Percentiles rank a stretch among this genome's conserved stretches.
Conservation (phyloP, 805 yeast genomes). For the Lachancea meyersii region DNA sequence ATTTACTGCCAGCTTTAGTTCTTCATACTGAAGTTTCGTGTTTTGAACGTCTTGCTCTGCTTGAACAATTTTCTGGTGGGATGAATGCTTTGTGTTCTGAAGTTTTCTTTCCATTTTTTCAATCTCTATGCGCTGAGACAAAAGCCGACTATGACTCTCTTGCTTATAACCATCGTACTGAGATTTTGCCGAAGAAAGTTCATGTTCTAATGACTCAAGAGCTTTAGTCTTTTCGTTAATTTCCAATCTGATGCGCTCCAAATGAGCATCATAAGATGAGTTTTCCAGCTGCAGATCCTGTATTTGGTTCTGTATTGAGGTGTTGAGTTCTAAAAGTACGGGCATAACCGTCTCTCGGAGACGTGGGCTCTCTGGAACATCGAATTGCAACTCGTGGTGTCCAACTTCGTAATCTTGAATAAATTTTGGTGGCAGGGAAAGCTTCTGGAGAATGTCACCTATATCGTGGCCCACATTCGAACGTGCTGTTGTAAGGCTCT, state of each 20-base stretch:
- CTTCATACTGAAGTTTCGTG: slow-evolving; percentile 47
- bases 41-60: slow-evolving; percentile 46
- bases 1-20: slow-evolving; percentile 41
- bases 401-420: slow-evolving; percentile 13
- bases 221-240: slow-evolving; percentile 52
- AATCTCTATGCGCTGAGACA: slow-evolving; percentile 49
- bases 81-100: slow-evolving; percentile 40
- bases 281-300: slow-evolving; percentile 18
- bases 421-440: slow-evolving; percentile 26
- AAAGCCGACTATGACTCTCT: slow-evolving; percentile 47
- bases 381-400: slow-evolving; percentile 5
- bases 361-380: background rate
- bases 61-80: slow-evolving; percentile 46
- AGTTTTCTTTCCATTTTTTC: slow-evolving; percentile 59
- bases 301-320: slow-evolving; percentile 33
- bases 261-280: slow-evolving; percentile 42
- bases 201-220: slow-evolving; percentile 52
- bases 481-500: slow-evolving; percentile 25
- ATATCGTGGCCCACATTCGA: slow-evolving; percentile 17
- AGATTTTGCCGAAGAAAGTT: slow-evolving; percentile 45
- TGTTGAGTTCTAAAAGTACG: slow-evolving; percentile 29
- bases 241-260: slow-evolving; percentile 50
- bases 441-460: slow-evolving; percentile 34
- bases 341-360: slow-evolving; percentile 25
- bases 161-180: slow-evolving; percentile 50